These are phyloP conservation scores for Acer negundo DNA, from an alignment of 345 rosid genomes.

Conservation along the genomic window DNA sequence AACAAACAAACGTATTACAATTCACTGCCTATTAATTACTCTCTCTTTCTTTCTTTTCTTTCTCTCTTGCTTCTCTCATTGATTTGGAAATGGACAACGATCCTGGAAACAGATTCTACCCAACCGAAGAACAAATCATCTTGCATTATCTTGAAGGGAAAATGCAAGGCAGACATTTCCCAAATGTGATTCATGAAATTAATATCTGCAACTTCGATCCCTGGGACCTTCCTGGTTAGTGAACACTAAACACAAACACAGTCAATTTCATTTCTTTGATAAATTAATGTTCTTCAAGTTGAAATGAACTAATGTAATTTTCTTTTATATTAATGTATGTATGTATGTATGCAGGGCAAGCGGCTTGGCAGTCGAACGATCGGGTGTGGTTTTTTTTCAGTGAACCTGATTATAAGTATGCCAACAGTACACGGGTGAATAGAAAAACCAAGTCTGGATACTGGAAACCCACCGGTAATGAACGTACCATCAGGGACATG, in stretches of 20 bases:
- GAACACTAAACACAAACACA: background rate
- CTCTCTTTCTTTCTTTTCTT: background rate
- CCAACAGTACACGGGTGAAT: constrained; percentile 21
- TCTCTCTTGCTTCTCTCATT: background rate
- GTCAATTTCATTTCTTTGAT: background rate
- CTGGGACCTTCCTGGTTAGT: constrained; percentile 36
- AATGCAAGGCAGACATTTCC: constrained; percentile 18
- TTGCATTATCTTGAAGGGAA: constrained; percentile 1
- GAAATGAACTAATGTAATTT: background rate
- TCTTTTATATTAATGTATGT: background rate
- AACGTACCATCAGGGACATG: constrained; percentile 26
- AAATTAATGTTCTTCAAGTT: background rate
- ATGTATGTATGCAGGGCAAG: background rate
- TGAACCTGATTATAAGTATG: constrained; percentile 7
- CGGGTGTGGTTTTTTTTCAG: constrained; percentile 45
- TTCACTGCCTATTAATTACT: background rate
- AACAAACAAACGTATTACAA: too few relatives aligned
- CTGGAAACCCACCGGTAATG: constrained; percentile 52
- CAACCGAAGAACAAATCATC: constrained; percentile 32
- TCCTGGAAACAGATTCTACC: constrained; percentile 34
- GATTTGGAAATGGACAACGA: background rate
- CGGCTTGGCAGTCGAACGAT: constrained; percentile 12
- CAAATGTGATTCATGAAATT: background rate
- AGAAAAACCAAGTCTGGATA: constrained; percentile 37
- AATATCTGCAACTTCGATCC: constrained; percentile 32